A percentile compares a stretch with the other conserved stretches of the same genome.
Evolutionary conservation across 2,329 filamentous ascomycete genomes (phyloP).

Genomic region (Blumeria hordei): DNA sequence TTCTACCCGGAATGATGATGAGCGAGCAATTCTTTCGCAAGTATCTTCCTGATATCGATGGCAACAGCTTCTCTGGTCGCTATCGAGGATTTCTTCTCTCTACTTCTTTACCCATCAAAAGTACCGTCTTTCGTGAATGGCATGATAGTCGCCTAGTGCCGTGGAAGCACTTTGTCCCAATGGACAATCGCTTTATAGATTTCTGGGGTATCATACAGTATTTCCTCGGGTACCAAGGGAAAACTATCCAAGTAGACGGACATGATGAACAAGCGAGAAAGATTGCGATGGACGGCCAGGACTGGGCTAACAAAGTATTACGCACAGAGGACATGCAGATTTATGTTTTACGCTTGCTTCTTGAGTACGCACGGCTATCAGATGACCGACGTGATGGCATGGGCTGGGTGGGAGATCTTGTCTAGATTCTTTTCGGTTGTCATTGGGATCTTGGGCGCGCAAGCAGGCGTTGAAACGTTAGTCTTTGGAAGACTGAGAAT

Average conservation of each 20-base stretch:
- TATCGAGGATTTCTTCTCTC: constrained; percentile 46
- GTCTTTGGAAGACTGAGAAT: no score
- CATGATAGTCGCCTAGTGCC: constrained; percentile 49
- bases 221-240: constrained; percentile 38
- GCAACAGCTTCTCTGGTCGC: constrained; percentile 45
- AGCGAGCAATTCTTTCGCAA: constrained; percentile 34
- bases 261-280: constrained; percentile 31
- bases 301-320: constrained; percentile 50
- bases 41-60: constrained; percentile 56
- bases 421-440: not conserved
- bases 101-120: constrained; percentile 49
- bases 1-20: constrained; percentile 25
- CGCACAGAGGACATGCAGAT: constrained; percentile 44
- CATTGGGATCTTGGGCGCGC: not conserved
- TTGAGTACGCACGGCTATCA: constrained; percentile 29
- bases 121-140: constrained; percentile 60
- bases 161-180: constrained; percentile 65
- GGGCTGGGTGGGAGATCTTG: constrained; percentile 14
- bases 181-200: constrained; percentile 52
- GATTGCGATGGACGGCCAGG: constrained; percentile 40
- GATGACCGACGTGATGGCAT: constrained; percentile 16
- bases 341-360: constrained; percentile 36
- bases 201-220: constrained; percentile 54
- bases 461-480: not conserved
- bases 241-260: constrained; percentile 9